Base-by-base conservation (phyloP, 2,329 filamentous ascomycete genomes). In the Cytospora mali region DNA sequence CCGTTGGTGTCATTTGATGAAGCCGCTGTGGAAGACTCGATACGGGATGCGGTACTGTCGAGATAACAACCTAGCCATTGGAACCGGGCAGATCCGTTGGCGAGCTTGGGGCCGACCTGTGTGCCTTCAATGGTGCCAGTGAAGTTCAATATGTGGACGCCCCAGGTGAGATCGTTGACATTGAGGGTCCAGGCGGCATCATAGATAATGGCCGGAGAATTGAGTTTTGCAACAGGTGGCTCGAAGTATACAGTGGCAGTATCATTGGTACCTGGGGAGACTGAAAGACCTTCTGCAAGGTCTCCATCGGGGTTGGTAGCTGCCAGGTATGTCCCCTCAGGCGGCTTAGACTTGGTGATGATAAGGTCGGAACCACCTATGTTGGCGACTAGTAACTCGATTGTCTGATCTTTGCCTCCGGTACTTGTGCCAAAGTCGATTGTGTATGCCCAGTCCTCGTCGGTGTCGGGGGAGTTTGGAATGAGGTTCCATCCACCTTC, bases 301-400 rank as follows among this genome's bases (percentile, higher is more conserved):
- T 67, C 65, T 9, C 39, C 62, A 23, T 50, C 65, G 4, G 65
- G 64, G 46, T 67, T 67, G 6, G 52, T 48, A 18, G 65, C 65
- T 18, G 57, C 61, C 3, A 66, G 57, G 27, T 53, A 74, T 3
- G 42, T 46, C 7, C 42, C 42, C 42, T 46, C 42, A 13, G 42
- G 42, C n/a, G 42, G n/a, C 67, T 77, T 77, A 13, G 71, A 75
- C 57, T 76, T 76, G 33, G 74, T 76, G 55, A 78, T 73, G 1
- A 70, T 70, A 18, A 78, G 62, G 11, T 70, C 68, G 2, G 74
- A 74, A 16, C 75, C 75, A 29, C 76, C 76, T 21, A 68, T 66
- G 55, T 78, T 78, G 10, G 69, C 70, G 11, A 69, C 64, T 1
- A 71, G 71, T 14, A 52, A 23, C 6, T 48, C 49, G 25, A 59